These are phyloP conservation scores for Chaetoscypha palmicola DNA, from an alignment of 2,329 filamentous ascomycete genomes.

Conservation along the genomic window DNA sequence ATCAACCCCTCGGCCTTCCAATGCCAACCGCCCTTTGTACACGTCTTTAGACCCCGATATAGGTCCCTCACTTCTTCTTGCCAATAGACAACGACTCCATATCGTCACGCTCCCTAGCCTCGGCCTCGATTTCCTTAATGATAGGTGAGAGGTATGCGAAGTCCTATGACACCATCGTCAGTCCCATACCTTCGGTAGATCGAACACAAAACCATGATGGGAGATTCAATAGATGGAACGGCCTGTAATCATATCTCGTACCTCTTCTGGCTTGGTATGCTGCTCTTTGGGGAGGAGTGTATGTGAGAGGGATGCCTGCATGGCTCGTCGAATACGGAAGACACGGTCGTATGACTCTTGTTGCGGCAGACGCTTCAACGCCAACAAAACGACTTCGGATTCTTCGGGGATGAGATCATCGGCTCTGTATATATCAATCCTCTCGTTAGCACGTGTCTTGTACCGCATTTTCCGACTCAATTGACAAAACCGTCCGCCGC, in stretches of 20 bases:
- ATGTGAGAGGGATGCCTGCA: constrained; percentile 65
- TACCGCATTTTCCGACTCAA: neutral
- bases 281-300: constrained; percentile 57
- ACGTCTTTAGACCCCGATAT: constrained; percentile 2
- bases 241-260: constrained; percentile 38
- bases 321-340: constrained; percentile 91
- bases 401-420: constrained; percentile 96
- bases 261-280: constrained; percentile 62
- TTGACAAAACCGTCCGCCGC: constrained; percentile 4
- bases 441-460: constrained; percentile 16
- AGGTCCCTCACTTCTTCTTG: constrained; percentile 17
- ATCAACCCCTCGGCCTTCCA: constrained; percentile 2
- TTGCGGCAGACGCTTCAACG: constrained; percentile 81
- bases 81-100: constrained; percentile 59
- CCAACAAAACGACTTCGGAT: constrained; percentile 75
- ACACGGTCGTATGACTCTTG: constrained; percentile 95
- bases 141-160: constrained; percentile 57
- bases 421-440: constrained; percentile 54
- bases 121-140: constrained; percentile 62
- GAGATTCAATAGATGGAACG: too few relatives aligned
- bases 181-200: constrained; percentile 1
- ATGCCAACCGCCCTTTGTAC: constrained; percentile 18
- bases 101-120: constrained; percentile 60
- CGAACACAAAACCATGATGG: too few relatives aligned
- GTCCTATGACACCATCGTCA: constrained; percentile 43